Base-by-base conservation (phyloP, 495 filamentous ascomycete species). In the Penicillium silybi region DNA sequence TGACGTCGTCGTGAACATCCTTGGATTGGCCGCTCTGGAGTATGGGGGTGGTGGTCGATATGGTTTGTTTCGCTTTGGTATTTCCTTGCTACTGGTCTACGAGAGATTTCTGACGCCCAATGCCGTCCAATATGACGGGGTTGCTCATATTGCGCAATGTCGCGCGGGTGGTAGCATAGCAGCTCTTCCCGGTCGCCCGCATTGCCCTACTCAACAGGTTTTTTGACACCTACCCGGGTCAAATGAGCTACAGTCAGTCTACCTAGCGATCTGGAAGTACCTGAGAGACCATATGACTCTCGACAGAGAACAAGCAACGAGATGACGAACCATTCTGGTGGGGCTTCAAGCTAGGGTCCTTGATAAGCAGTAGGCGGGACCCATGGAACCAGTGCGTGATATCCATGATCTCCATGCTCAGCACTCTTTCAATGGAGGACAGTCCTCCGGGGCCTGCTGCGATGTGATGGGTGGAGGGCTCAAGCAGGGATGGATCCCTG, bases 1-100 rank as follows among this genome's bases (percentile, higher is more conserved):
- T 65, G 62, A 65, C 61, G 58, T 64, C 57, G 50, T 56, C 18
- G 46, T 54, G 52, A 51, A 54, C 45, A 39, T 40, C 47, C 27
- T 23, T 17, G 29, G 22, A 50, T 19, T 42, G 13, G 10, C n/a
- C 11, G 22, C 22, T 23, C 6, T 23, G 22, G 13, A 41, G 47
- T 18, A 35, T 20, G 39, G 23, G 29, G 29, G 13, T 13, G 29
- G 9, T 32, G 23, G 6, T 39, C 17, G 29, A 32, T 32, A 32
- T 32, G 9, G 29, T 13, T 10, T 11, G 1, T 11, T 32, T 13
- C 22, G 29, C 10, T 32, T 32, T 32, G 29, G 29, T 32, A 32
- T 32, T 32, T 32, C 29, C 29, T 32, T 32, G 11, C 29, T 32
- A 32, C 29, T 32, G 29, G 29, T 13, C 11, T 10, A 2, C 13